Percentiles rank a stretch among this genome's conserved stretches.
phyloP scores from a whole-genome alignment of 148 eudicot genomes.

The Rhododendron vialii region DNA sequence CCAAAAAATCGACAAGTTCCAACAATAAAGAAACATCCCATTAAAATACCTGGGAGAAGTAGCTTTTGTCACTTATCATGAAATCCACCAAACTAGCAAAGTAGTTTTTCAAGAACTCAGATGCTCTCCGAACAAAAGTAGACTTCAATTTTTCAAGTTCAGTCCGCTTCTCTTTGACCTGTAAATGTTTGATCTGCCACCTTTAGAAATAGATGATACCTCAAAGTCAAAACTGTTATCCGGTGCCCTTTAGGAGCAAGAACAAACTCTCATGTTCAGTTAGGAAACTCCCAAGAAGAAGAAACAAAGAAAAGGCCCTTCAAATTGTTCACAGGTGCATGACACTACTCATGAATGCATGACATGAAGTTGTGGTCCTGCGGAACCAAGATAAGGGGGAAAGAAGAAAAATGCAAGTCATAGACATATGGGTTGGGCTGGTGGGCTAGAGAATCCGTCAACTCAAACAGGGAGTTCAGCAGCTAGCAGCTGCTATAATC shows the following conservation, averaged over 20 bases:
- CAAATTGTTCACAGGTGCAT: not conserved
- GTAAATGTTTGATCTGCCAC: conserved; percentile 10
- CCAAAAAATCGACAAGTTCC: not conserved
- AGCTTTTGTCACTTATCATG: conserved; percentile 93
- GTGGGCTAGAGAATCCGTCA: not conserved
- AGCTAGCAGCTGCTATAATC: not conserved
- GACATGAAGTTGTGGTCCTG: not conserved
- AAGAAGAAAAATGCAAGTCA: not conserved
- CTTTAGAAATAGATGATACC: conserved; percentile 6
- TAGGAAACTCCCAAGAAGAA: conserved; percentile 3
- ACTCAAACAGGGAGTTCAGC: not conserved
- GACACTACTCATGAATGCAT: not conserved
- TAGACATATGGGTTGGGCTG: not conserved
- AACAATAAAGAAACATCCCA: conserved; percentile 5
- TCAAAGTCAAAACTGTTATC: not conserved
- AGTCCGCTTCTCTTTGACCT: conserved; percentile 85
- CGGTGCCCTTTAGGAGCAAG: not conserved
- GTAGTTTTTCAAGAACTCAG: conserved; percentile 81
- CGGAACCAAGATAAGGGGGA: not conserved
- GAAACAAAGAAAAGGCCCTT: not conserved
- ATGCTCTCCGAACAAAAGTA: conserved; percentile 83
- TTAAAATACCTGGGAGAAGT: conserved; percentile 79
- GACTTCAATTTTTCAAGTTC: conserved; percentile 75
- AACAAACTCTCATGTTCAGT: not conserved
- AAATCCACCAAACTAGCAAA: conserved; percentile 92